Conservation (phyloP, 2,329 filamentous ascomycete species). For the Sclerotinia spermophila region DNA sequence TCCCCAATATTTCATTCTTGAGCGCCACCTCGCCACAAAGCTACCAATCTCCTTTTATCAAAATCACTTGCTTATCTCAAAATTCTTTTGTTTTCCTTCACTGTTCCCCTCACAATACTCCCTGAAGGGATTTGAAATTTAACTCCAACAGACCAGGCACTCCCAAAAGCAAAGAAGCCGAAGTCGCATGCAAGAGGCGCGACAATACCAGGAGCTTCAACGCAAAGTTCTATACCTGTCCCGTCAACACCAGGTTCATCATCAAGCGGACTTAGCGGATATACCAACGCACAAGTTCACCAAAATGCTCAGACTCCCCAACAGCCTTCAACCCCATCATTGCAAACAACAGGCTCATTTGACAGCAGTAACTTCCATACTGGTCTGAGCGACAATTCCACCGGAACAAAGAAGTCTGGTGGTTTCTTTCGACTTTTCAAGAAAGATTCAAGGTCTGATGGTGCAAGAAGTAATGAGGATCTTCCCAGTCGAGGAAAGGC, state of each 20-base stretch:
- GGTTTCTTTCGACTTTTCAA: constrained; percentile 2
- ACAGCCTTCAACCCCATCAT: neutral
- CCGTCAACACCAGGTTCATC: neutral
- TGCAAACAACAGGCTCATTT: constrained; percentile 4
- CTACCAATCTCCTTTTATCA: neutral
- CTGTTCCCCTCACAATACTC: neutral
- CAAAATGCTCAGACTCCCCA: neutral
- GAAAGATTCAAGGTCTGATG: neutral
- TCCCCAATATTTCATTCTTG: neutral
- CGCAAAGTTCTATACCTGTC: neutral
- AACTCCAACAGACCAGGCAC: constrained; percentile 18
- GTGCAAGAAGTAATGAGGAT: neutral
- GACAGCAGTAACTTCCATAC: constrained; percentile 4
- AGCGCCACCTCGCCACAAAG: neutral
- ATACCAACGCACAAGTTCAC: neutral
- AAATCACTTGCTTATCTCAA: neutral
- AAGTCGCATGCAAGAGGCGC: constrained; percentile 12
- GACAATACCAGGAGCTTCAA: constrained; percentile 9
- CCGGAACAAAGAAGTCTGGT: constrained; percentile 1
- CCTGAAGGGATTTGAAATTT: constrained; percentile 2
- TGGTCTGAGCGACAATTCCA: neutral
- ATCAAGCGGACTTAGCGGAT: neutral
- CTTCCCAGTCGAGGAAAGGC: neutral
- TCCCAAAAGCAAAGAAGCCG: neutral
- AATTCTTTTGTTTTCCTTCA: neutral